Percentiles rank a stretch among this genome's conserved stretches.
These are phyloP conservation scores for Trichoderma sp. DNA, from an alignment of 2,329 filamentous ascomycete species.

Conservation along the genomic window DNA sequence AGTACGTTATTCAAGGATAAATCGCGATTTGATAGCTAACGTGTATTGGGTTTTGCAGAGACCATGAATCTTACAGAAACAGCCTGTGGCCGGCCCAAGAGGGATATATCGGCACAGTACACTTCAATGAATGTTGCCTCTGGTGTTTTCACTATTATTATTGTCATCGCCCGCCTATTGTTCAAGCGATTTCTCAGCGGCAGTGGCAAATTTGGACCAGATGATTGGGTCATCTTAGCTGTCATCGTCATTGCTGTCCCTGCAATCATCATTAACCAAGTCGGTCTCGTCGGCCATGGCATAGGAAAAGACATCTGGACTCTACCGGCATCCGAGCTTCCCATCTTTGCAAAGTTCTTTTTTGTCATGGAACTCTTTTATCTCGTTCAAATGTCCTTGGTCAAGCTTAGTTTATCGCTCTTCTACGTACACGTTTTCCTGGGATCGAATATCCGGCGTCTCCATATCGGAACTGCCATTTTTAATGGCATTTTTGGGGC, in stretches of 20 bases:
- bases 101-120: background rate
- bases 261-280: slow-evolving; percentile 25
- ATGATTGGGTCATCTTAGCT: slow-evolving; percentile 30
- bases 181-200: slow-evolving; percentile 29
- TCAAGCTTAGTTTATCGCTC: slow-evolving; percentile 41
- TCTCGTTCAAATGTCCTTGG: slow-evolving; percentile 36
- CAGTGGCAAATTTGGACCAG: slow-evolving; percentile 31
- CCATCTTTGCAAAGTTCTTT: slow-evolving; percentile 30
- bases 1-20: background rate
- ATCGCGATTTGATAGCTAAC: background rate
- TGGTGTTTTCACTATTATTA: slow-evolving; percentile 22
- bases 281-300: slow-evolving; percentile 27
- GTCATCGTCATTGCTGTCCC: slow-evolving; percentile 25
- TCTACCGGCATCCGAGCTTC: slow-evolving; percentile 24
- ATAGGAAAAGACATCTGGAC: slow-evolving; percentile 37
- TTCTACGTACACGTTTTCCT: slow-evolving; percentile 45
- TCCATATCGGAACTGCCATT: slow-evolving; percentile 33
- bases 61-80: slow-evolving; percentile 13
- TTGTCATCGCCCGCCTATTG: slow-evolving; percentile 20
- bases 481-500: slow-evolving; percentile 33
- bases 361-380: slow-evolving; percentile 38
- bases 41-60: background rate
- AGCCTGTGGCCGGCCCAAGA: slow-evolving; percentile 2
- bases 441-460: slow-evolving; percentile 25
- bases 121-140: slow-evolving; percentile 20